Conservation (phyloP, 495 filamentous ascomycete species). For the Jackrogersella multiformis region DNA sequence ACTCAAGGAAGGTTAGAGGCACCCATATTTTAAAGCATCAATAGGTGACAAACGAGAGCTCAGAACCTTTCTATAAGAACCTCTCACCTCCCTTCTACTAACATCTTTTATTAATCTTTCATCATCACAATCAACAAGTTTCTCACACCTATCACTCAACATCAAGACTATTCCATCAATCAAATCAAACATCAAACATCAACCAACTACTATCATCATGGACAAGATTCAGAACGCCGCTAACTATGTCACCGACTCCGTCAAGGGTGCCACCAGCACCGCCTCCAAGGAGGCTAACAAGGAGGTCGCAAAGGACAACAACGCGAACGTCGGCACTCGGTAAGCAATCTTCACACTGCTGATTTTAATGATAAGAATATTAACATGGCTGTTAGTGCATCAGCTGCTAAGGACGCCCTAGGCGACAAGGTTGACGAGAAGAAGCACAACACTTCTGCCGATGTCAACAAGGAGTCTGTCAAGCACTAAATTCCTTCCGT, state of each 20-base stretch:
- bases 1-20: neutral
- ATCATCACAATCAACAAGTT: slow-evolving; percentile 27
- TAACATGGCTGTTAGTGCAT: slow-evolving; percentile 50
- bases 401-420: slow-evolving; percentile 65
- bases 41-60: slow-evolving; percentile 22
- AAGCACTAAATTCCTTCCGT: slow-evolving; percentile 60
- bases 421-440: slow-evolving; percentile 66
- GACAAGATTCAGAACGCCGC: slow-evolving; percentile 67
- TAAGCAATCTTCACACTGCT: too few relatives aligned
- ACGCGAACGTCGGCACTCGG: slow-evolving; percentile 61
- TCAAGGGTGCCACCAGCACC: slow-evolving; percentile 57
- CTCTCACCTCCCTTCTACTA: slow-evolving; percentile 15
- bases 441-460: slow-evolving; percentile 63
- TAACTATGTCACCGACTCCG: slow-evolving; percentile 69
- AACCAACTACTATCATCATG: slow-evolving; percentile 55
- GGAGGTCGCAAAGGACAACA: slow-evolving; percentile 67
- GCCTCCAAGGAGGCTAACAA: slow-evolving; percentile 75
- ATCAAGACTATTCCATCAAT: too few relatives aligned
- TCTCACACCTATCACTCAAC: slow-evolving; percentile 27
- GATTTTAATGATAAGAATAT: slow-evolving; percentile 6
- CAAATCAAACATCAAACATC: slow-evolving; percentile 30
- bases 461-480: slow-evolving; percentile 65
- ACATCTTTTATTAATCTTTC: neutral
- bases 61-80: slow-evolving; percentile 30
- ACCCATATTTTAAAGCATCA: neutral